Evolutionary conservation across 108 stramenopile species (phyloP).

Genomic region (Epithemia pelagica): DNA sequence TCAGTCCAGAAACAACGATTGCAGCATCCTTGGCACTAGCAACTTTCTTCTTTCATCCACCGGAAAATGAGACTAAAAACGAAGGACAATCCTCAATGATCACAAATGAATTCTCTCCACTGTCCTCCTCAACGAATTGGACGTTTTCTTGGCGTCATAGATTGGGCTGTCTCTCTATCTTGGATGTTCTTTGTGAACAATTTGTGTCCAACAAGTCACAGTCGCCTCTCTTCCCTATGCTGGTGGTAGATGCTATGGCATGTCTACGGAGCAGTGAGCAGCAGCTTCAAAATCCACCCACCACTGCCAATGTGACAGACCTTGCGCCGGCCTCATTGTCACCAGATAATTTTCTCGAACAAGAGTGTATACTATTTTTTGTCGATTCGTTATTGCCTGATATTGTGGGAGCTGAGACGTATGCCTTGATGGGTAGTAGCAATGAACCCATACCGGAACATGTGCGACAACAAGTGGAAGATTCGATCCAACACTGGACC

Average conservation of each 20-base stretch:
- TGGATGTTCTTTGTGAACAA: conserved; percentile 26
- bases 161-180: conserved; percentile 29
- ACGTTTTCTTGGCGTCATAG: conserved; percentile 14
- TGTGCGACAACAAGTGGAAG: conserved; percentile 16
- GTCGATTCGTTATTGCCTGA: conserved; percentile 29
- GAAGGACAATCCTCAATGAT: neutral
- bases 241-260: conserved; percentile 24
- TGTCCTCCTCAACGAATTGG: neutral
- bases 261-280: conserved; percentile 16
- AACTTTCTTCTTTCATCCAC: neutral
- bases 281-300: conserved; percentile 2
- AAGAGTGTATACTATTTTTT: conserved; percentile 25
- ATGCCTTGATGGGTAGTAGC: conserved; percentile 5
- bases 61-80: neutral
- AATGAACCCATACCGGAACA: conserved; percentile 17
- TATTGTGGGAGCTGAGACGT: conserved; percentile 20
- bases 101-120: too few species aligned
- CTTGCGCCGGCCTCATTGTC: too few species aligned
- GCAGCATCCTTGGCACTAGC: neutral
- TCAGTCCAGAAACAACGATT: neutral
- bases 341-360: conserved; percentile 8
- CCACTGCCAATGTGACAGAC: neutral
- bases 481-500: conserved; percentile 20
- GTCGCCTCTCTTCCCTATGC: conserved; percentile 38
- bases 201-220: neutral